These are phyloP conservation scores for Bipolaris sorokiniana DNA, from an alignment of 2,329 filamentous ascomycete genomes.

Conservation along the genomic window DNA sequence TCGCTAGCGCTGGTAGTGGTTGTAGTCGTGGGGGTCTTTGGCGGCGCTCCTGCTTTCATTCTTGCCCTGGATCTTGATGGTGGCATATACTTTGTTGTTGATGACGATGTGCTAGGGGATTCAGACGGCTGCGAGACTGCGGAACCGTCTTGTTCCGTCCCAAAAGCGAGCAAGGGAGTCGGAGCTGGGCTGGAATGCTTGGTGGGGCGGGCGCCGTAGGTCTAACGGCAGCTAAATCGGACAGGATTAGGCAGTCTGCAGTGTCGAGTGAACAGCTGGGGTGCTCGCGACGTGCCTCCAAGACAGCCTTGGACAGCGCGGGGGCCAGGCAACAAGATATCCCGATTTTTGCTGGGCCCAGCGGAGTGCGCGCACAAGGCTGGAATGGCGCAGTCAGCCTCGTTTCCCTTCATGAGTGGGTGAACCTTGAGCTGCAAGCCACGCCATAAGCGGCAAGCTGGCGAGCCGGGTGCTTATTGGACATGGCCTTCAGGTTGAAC, in stretches of 20 bases:
- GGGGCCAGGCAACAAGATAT: conserved; percentile 45
- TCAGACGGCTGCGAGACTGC: conserved; percentile 20
- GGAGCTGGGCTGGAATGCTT: conserved; percentile 29
- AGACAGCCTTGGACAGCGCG: conserved; percentile 36
- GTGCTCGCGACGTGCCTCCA: conserved; percentile 30
- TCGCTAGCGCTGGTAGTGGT: conserved; percentile 32
- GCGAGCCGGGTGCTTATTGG: conserved; percentile 46
- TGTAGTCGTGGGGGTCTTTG: conserved; percentile 30
- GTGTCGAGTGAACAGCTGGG: conserved; percentile 24
- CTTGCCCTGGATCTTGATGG: conserved; percentile 43
- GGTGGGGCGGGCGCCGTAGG: conserved; percentile 40
- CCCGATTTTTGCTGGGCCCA: conserved; percentile 39
- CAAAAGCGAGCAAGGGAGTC: conserved; percentile 21
- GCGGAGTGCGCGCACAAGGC: conserved; percentile 44
- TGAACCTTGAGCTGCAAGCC: conserved; percentile 43
- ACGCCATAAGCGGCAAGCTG: conserved; percentile 45
- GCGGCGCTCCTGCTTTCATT: conserved; percentile 41
- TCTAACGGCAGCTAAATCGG: conserved; percentile 39
- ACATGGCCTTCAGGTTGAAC: conserved; percentile 40
- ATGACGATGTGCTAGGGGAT: conserved; percentile 9
- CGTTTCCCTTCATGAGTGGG: conserved; percentile 48
- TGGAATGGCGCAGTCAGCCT: conserved; percentile 48
- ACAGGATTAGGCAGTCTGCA: conserved; percentile 24
- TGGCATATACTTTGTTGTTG: conserved; percentile 36
- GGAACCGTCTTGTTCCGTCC: conserved; percentile 15